Percentiles rank a stretch among this genome's conserved stretches.
These are phyloP conservation scores for Flaveria floridana DNA, from an alignment of 140 eudicot species.

Conservation along the genomic window DNA sequence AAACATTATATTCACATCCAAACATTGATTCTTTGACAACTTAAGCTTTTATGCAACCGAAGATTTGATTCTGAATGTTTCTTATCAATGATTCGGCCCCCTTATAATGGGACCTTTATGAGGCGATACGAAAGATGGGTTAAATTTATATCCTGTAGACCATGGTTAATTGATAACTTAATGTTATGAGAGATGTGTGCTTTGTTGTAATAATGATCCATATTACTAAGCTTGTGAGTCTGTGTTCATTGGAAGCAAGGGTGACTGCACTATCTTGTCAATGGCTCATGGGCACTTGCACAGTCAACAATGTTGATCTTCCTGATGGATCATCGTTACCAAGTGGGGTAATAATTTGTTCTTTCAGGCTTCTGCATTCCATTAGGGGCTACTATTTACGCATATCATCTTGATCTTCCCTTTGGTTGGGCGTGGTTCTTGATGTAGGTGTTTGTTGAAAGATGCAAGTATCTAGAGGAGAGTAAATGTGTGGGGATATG, in stretches of 20 bases:
- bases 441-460: constrained; percentile 82
- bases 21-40: neutral
- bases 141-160: neutral
- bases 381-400: neutral
- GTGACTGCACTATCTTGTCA: constrained; percentile 91
- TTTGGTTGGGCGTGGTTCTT: constrained; percentile 18
- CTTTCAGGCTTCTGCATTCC: neutral
- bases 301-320: constrained; percentile 67
- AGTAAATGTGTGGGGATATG: constrained; percentile 97
- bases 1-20: neutral
- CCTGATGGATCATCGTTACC: constrained; percentile 71
- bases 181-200: constrained; percentile 1
- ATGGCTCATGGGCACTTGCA: constrained; percentile 94
- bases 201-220: neutral
- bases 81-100: neutral
- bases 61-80: neutral
- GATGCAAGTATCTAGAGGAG: constrained; percentile 93
- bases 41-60: too few relatives aligned
- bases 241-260: constrained; percentile 64
- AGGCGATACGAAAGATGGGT: neutral
- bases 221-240: constrained; percentile 20
- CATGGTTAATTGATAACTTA: neutral
- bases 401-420: neutral
- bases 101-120: neutral
- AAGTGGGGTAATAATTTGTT: constrained; percentile 62